Conservation (phyloP, 345 rosid genomes). For the Lagerstroemia speciosa region DNA sequence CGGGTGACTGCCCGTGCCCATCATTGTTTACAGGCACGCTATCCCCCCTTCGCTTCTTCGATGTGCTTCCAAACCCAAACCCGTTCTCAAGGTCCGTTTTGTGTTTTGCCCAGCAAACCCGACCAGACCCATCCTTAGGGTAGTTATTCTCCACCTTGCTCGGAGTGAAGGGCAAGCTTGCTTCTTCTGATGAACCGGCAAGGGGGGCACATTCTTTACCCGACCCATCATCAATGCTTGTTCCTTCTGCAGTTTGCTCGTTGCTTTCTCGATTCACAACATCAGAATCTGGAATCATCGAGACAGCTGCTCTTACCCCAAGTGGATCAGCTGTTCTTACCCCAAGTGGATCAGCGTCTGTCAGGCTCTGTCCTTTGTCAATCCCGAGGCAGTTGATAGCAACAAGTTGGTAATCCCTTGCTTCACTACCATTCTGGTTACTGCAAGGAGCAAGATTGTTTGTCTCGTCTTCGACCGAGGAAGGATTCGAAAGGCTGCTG, state of each 20-base stretch:
- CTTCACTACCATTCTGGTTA: constrained; percentile 30
- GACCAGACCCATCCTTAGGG: constrained; percentile 39
- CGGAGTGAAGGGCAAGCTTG: constrained; percentile 69
- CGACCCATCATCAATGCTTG: constrained; percentile 31
- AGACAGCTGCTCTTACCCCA: background rate
- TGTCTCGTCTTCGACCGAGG: constrained; percentile 80
- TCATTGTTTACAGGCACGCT: constrained; percentile 32
- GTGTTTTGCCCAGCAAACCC: constrained; percentile 35
- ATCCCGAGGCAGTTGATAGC: constrained; percentile 19
- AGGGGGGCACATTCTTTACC: constrained; percentile 37
- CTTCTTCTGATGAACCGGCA: constrained; percentile 27
- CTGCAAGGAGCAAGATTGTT: constrained; percentile 31
- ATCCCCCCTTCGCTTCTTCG: constrained; percentile 45
- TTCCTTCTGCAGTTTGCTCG: constrained; percentile 26
- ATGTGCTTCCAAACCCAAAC: constrained; percentile 41
- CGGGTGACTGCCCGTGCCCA: constrained; percentile 16
- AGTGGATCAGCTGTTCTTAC: background rate
- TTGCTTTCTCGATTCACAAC: constrained; percentile 24
- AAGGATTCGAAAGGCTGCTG: constrained; percentile 81
- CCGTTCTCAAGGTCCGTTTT: constrained; percentile 20
- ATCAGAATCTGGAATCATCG: constrained; percentile 27
- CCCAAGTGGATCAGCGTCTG: constrained; percentile 13
- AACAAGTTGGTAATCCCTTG: constrained; percentile 12
- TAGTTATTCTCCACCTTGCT: constrained; percentile 47
- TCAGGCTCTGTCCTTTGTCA: constrained; percentile 16